phyloP scores from a whole-genome alignment of 2,329 filamentous ascomycete genomes.

The Xylariaceae sp. region DNA sequence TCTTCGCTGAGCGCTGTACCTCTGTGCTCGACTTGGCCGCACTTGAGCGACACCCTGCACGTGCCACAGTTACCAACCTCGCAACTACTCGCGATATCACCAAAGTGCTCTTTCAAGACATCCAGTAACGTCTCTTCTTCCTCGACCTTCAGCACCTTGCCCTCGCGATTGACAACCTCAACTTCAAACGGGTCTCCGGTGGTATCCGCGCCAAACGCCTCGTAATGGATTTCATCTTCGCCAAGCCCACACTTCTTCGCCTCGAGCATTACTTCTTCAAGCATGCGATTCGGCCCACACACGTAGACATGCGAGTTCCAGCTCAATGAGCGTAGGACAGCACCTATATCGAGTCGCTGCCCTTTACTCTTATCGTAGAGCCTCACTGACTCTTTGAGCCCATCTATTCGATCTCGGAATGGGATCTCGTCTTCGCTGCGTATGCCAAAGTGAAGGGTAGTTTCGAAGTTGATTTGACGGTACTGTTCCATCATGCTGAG shows the following conservation, averaged over 20 bases:
- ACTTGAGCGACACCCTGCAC: conserved; percentile 41
- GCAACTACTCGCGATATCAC: conserved; percentile 43
- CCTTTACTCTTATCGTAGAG: conserved; percentile 52
- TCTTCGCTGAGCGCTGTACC: conserved; percentile 44
- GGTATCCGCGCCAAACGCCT: conserved; percentile 52
- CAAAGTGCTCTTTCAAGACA: conserved; percentile 41
- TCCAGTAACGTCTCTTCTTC: conserved; percentile 49
- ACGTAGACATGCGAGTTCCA: conserved; percentile 58
- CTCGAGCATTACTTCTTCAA: conserved; percentile 45
- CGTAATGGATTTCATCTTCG: conserved; percentile 54
- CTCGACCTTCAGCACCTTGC: conserved; percentile 41
- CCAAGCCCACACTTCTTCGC: conserved; percentile 41
- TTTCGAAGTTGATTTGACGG: conserved; percentile 44
- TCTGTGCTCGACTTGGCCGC: conserved; percentile 45
- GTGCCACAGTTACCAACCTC: conserved; percentile 54
- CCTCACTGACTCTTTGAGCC: conserved; percentile 38
- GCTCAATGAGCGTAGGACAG: conserved; percentile 41
- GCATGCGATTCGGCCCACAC: conserved; percentile 56
- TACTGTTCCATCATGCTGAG: conserved; percentile 44
- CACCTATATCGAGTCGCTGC: conserved; percentile 48
- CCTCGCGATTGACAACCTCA: conserved; percentile 41
- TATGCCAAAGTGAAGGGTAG: conserved; percentile 57
- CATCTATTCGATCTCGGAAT: conserved; percentile 46
- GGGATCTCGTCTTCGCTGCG: conserved; percentile 49
- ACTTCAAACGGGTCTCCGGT: conserved; percentile 59